phyloP scores from a whole-genome alignment of 495 filamentous ascomycete species.

The Pseudevernia furfuracea region DNA sequence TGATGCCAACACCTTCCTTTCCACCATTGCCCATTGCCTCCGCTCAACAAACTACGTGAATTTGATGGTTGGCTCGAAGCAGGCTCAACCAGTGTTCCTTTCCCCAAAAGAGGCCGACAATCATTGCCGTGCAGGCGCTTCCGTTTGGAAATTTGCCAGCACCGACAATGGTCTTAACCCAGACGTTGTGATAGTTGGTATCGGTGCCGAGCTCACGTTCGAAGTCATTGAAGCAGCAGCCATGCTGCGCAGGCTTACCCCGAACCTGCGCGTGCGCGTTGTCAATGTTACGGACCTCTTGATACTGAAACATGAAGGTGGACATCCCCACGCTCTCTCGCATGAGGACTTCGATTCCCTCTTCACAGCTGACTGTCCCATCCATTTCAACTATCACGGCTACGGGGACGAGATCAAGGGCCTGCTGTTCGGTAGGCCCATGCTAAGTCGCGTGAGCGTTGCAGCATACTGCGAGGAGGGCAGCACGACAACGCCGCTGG shows the following conservation, averaged over 20 bases:
- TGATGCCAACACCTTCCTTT: slow-evolving; percentile 65
- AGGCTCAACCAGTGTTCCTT: slow-evolving; percentile 62
- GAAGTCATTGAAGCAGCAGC: slow-evolving; percentile 60
- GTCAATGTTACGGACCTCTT: slow-evolving; percentile 70
- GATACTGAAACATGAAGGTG: slow-evolving; percentile 52
- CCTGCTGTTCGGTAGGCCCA: slow-evolving; percentile 52
- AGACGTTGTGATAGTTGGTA: slow-evolving; percentile 62
- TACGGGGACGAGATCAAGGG: slow-evolving; percentile 57
- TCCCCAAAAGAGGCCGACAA: slow-evolving; percentile 54
- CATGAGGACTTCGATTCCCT: slow-evolving; percentile 39
- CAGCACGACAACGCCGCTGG: slow-evolving; percentile 63
- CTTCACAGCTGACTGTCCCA: slow-evolving; percentile 52
- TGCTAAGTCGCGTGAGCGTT: slow-evolving; percentile 46
- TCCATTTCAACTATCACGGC: slow-evolving; percentile 69
- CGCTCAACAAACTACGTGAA: slow-evolving; percentile 61
- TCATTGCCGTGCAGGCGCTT: slow-evolving; percentile 58
- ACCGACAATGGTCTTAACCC: slow-evolving; percentile 51
- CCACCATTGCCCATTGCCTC: slow-evolving; percentile 57
- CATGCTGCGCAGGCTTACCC: slow-evolving; percentile 46
- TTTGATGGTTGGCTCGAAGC: slow-evolving; percentile 67
- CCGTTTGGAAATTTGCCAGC: slow-evolving; percentile 58
- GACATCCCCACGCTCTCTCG: slow-evolving; percentile 52
- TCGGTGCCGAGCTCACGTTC: slow-evolving; percentile 64
- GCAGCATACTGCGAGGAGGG: slow-evolving; percentile 66
- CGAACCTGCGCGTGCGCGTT: slow-evolving; percentile 52